A percentile compares a stretch with the other conserved stretches of the same genome.
Evolutionary conservation across 345 rosid genomes (phyloP).

Genomic region (Aquilaria malaccensis): DNA sequence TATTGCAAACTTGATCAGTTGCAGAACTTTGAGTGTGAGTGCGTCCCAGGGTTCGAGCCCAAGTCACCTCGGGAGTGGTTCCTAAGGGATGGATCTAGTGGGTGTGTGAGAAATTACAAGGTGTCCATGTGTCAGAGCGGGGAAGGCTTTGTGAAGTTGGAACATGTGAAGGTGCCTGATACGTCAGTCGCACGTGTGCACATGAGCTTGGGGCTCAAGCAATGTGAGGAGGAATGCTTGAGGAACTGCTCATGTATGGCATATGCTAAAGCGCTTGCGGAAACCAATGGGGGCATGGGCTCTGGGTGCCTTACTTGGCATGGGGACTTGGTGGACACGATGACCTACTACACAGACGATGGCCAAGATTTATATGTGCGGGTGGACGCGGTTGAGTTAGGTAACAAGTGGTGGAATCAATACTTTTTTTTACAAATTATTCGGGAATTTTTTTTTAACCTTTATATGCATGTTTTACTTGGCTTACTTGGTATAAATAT

Average conservation of each 20-base stretch:
- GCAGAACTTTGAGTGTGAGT: constrained; percentile 34
- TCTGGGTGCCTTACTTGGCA: constrained; percentile 55
- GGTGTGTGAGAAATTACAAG: constrained; percentile 37
- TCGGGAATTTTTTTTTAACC: neutral
- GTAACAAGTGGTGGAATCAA: constrained; percentile 16
- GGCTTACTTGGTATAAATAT: no score
- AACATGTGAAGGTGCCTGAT: constrained; percentile 41
- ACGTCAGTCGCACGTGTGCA: constrained; percentile 29
- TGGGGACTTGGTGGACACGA: constrained; percentile 34
- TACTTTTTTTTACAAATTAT: no score
- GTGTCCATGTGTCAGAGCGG: constrained; percentile 19
- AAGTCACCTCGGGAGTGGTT: constrained; percentile 34
- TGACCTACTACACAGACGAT: constrained; percentile 17
- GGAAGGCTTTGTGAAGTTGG: constrained; percentile 50
- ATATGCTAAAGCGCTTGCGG: constrained; percentile 40
- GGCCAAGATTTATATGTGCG: constrained; percentile 53
- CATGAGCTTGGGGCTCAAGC: constrained; percentile 31
- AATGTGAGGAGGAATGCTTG: constrained; percentile 34
- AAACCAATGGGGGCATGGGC: constrained; percentile 31
- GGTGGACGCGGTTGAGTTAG: constrained; percentile 39
- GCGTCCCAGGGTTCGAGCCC: constrained; percentile 70
- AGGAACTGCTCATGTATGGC: constrained; percentile 52
- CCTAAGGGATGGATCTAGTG: constrained; percentile 38
- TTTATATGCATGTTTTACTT: no score
- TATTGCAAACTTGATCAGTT: constrained; percentile 28